A percentile compares a stretch with the other conserved stretches of the same genome.
phyloP scores from a whole-genome alignment of 768 basidiomycete species.

The Clitopilus passeckerianus region DNA sequence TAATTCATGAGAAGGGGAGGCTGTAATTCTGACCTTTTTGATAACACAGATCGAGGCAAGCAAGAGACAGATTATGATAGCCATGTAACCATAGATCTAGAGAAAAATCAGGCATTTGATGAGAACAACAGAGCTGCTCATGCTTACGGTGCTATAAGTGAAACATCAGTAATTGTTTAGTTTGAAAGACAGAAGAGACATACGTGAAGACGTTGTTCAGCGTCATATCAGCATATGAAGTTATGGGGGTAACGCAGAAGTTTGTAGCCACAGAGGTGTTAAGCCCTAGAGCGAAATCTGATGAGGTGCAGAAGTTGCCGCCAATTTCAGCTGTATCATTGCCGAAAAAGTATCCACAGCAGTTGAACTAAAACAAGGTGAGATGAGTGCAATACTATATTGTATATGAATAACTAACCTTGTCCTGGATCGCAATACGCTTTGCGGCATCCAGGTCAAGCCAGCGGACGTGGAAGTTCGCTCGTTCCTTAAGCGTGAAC shows the following conservation, averaged over 20 bases:
- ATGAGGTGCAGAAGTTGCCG: conserved; percentile 53
- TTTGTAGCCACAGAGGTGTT: conserved; percentile 35
- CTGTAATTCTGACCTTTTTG: conserved; percentile 49
- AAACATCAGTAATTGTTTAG: conserved; percentile 2
- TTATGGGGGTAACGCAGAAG: conserved; percentile 73
- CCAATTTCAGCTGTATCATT: conserved; percentile 54
- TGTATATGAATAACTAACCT: conserved; percentile 36
- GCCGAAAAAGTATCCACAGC: conserved; percentile 83
- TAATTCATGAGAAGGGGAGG: background rate
- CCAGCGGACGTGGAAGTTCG: conserved; percentile 62
- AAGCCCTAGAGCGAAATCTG: conserved; percentile 33
- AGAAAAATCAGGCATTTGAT: conserved; percentile 3
- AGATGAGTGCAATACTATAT: background rate
- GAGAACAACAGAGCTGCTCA: background rate
- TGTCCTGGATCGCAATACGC: conserved; percentile 64
- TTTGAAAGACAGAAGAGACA: conserved; percentile 20
- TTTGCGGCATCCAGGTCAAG: conserved; percentile 34
- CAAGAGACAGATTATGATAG: conserved; percentile 68
- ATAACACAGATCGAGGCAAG: conserved; percentile 84
- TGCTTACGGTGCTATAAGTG: conserved; percentile 38
- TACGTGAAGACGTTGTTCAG: conserved; percentile 85
- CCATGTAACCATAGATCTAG: conserved; percentile 80
- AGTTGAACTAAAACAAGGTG: conserved; percentile 48
- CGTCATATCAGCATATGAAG: conserved; percentile 61
- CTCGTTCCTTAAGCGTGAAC: conserved; percentile 68